Evolutionary conservation across 768 basidiomycete species (phyloP), one percentile per base, ranked within the genome.

Genomic region (Cytidiella melzeri): DNA sequence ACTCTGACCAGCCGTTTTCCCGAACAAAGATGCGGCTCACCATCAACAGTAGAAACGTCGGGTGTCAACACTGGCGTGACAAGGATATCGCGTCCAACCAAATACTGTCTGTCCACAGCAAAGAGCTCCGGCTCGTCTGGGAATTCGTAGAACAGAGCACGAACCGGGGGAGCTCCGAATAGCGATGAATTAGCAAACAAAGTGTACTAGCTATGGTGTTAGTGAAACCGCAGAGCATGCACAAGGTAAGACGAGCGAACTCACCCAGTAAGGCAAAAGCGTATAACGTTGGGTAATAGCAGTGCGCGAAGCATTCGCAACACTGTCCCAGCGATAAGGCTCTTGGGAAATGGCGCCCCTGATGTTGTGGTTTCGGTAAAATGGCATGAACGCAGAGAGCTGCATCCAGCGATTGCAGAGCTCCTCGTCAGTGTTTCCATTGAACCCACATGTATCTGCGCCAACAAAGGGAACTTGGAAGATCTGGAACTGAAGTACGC

Each of bases 391-490:
- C 1, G 87, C 88, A 3, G 84, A 73, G n/a, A 90, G 74, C 62
- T 84, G 81, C 87, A 87, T 89, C 89, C 89, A 92, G 15, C 89
- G 76, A 53, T 81, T 83, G 65, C 86, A 87, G 9, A 92, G 73
- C 61, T 90, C 87, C 63, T 91, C 88, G 56, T 87, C 78, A 6
- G 83, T 81, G 62, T 90, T 88, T 2, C 70, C 77, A 53, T 73
- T 71, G 68, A 83, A 83, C 18, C 81, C 83, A 61, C 82, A 84
- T 5, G 83, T 80, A 58, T 92, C 88, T 2, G 87, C 84, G 18
- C 88, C 89, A 15, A 90, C 87, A 69, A 90, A 84, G 0, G 88
- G 88, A 52, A 88, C 83, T 56, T 85, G 83, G 75, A 84, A 90
- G 12, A 90, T 67, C 64, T 89, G 85, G 76, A 91, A 90, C 63